Percentiles rank a stretch among this genome's conserved stretches.
phyloP scores from a whole-genome alignment of 1,284 basidiomycete genomes.

The Ceratobasidium sp. region DNA sequence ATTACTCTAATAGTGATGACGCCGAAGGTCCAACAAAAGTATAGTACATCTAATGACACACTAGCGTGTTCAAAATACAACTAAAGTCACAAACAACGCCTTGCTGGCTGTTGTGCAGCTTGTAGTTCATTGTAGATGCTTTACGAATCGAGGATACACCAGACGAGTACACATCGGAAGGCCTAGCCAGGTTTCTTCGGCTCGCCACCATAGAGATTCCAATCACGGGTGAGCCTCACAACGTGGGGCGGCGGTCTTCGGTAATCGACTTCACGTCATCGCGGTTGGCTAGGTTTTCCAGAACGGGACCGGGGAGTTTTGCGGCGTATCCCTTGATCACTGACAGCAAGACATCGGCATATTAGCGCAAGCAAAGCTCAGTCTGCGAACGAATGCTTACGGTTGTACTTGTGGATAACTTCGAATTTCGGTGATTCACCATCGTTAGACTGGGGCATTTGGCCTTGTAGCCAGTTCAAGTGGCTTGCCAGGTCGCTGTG shows the following conservation, averaged over 20 bases:
- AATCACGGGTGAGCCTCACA: not conserved
- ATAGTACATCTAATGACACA: not conserved
- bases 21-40: too few species aligned
- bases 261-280: not conserved
- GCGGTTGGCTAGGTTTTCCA: not conserved
- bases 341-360: not conserved
- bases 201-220: not conserved
- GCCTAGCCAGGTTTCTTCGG: too few species aligned
- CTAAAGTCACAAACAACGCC: slow-evolving; percentile 45
- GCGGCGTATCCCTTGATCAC: not conserved
- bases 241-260: not conserved
- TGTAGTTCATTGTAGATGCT: too few species aligned
- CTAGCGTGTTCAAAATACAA: slow-evolving; percentile 54
- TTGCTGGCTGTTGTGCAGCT: too few species aligned
- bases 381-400: not conserved
- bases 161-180: too few species aligned
- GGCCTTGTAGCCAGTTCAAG: not conserved
- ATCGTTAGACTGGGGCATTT: not conserved
- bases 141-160: too few species aligned
- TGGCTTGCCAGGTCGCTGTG: slow-evolving; percentile 6
- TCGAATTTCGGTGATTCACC: not conserved
- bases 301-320: not conserved
- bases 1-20: too few species aligned
- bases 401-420: not conserved
- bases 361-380: not conserved